Evolutionary conservation across 148 eudicot species (phyloP).

Genomic region (Nepenthes mirabilis): DNA sequence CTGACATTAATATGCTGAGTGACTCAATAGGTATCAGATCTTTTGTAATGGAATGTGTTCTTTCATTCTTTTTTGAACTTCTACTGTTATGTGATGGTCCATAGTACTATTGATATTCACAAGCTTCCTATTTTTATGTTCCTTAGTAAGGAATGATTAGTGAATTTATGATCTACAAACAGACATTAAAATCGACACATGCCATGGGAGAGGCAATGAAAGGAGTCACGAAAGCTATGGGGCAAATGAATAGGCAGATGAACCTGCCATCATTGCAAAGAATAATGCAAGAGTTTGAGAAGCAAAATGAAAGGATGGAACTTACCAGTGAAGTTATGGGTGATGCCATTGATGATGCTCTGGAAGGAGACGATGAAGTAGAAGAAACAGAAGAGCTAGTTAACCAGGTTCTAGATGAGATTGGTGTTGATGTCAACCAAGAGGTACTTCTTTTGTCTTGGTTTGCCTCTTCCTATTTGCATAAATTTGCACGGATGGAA

Average conservation of each 20-base stretch:
- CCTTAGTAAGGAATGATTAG: not conserved
- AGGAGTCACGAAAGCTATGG: slow-evolving; percentile 99
- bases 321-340: slow-evolving; percentile 88
- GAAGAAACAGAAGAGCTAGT: slow-evolving; percentile 93
- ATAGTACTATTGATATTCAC: no score
- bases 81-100: no score
- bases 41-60: no score
- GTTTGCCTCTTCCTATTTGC: not conserved
- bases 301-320: slow-evolving; percentile 96
- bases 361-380: slow-evolving; percentile 98
- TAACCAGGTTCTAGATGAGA: slow-evolving; percentile 94
- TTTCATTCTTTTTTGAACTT: no score
- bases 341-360: slow-evolving; percentile 95
- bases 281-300: slow-evolving; percentile 97
- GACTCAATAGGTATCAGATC: no score
- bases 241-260: slow-evolving; percentile 97
- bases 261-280: slow-evolving; percentile 87
- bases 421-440: slow-evolving; percentile 77
- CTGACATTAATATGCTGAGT: no score
- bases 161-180: slow-evolving; percentile 2
- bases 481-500: no score
- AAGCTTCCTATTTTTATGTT: not conserved
- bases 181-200: slow-evolving; percentile 97
- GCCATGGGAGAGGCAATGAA: slow-evolving; percentile 99
- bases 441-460: slow-evolving; percentile 33